Conservation (phyloP, 257 asterid species). For the Ilex aquifolium region DNA sequence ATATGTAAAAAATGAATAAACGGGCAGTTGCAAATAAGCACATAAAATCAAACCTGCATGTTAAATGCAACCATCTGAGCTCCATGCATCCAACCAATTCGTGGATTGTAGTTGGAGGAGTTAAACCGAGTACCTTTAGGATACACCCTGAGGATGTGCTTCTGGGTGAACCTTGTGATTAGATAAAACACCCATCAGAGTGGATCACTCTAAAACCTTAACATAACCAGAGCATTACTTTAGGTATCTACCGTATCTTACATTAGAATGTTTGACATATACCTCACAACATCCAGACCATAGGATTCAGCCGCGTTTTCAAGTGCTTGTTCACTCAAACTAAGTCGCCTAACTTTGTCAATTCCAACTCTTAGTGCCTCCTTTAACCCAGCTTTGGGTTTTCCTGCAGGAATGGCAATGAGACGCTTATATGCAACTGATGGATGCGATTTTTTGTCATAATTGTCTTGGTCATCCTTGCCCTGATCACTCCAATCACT, state of each 20-base stretch:
- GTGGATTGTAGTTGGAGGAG: constrained; percentile 25
- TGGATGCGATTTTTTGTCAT: constrained; percentile 2
- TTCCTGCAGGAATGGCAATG: constrained; percentile 26
- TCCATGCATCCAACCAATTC: constrained; percentile 26
- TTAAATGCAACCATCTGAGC: constrained; percentile 37
- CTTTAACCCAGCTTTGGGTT: constrained; percentile 13
- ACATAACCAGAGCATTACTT: no score
- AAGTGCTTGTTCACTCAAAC: constrained; percentile 24
- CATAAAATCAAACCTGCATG: constrained; percentile 21
- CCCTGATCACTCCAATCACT: neutral
- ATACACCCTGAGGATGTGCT: constrained; percentile 18
- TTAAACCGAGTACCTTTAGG: constrained; percentile 23
- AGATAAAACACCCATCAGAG: no score
- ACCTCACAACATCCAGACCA: constrained; percentile 20
- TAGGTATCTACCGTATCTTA: no score
- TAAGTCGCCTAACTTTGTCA: constrained; percentile 24
- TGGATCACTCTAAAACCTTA: no score
- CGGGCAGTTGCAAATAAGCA: neutral
- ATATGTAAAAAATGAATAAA: no score
- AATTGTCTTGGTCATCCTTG: constrained; percentile 5
- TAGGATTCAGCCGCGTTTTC: constrained; percentile 5
- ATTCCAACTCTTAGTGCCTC: constrained; percentile 6
- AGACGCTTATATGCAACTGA: constrained; percentile 16
- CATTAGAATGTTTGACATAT: neutral
- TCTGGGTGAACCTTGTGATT: constrained; percentile 21